Percentiles rank a stretch among this genome's conserved stretches.
These are phyloP conservation scores for Vickermania ingenoplastis DNA, from an alignment of 208 protist species.

Conservation along the genomic window DNA sequence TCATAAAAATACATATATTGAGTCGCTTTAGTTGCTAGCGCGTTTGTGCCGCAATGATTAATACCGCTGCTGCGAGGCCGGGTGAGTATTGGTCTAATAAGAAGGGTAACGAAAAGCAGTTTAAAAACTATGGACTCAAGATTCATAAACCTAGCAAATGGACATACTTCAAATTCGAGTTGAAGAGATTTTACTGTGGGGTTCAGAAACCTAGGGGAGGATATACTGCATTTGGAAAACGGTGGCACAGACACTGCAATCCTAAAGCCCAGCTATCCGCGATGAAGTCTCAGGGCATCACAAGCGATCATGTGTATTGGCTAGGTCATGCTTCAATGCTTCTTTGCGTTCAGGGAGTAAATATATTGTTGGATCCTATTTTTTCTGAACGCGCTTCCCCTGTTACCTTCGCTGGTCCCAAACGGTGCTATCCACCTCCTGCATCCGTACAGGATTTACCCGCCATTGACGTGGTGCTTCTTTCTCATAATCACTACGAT, in stretches of 20 bases:
- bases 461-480: slow-evolving; percentile 51
- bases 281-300: slow-evolving; percentile 7
- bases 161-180: slow-evolving; percentile 8
- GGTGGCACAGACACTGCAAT: slow-evolving; percentile 28
- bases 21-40: neutral
- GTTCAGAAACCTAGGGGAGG: slow-evolving; percentile 17
- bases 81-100: slow-evolving; percentile 43
- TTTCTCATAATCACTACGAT: slow-evolving; percentile 89
- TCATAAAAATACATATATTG: slow-evolving; percentile 5
- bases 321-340: slow-evolving; percentile 69
- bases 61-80: neutral
- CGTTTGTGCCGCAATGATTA: neutral
- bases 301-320: slow-evolving; percentile 45
- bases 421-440: slow-evolving; percentile 19
- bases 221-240: slow-evolving; percentile 32
- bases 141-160: neutral
- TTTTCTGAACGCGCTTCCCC: slow-evolving; percentile 55
- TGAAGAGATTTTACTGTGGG: slow-evolving; percentile 5
- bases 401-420: slow-evolving; percentile 42
- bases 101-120: slow-evolving; percentile 25
- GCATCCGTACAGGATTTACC: slow-evolving; percentile 43
- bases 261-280: slow-evolving; percentile 16
- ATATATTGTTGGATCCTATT: slow-evolving; percentile 81
- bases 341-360: slow-evolving; percentile 55
- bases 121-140: slow-evolving; percentile 38